Base-by-base conservation (phyloP, 768 basidiomycete species). In the Dendrothele bispora region DNA sequence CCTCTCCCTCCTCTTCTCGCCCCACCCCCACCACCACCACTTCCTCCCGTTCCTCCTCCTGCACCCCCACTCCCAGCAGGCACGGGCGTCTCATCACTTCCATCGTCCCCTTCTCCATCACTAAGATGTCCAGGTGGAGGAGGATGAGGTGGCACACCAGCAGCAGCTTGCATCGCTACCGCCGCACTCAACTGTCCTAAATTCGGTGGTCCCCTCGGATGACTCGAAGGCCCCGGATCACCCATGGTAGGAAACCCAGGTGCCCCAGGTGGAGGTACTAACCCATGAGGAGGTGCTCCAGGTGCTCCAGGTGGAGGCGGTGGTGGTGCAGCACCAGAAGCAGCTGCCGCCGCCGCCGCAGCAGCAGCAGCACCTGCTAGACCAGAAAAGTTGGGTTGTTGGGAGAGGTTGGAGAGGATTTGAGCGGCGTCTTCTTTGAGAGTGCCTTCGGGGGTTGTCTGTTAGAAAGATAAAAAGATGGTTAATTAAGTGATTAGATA, bases 221-320 rank as follows among this genome's bases (percentile, higher is more conserved):
- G 85, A 1, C 83, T 83, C 3, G 84, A 86, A n/a, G 84, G 83
- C 7, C 85, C 84, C 2, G 84, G 82, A 50, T 87, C 84, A 28
- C 77, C 77, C 39, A 84, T 75, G 17, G 75, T 75, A 15, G 81
- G 74, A 25, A 80, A 58, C 1, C 73, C 77, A 53, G 38, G 21
- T 26, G 30, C 37, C 18, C 27, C 14, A 28, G 32, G 2, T 39
- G 49, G 12, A 25, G 43, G 11, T n/a, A n/a, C n/a, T n/a, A 44
- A 35, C 74, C 74, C 3, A 55, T 51, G 22, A 60, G 44, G n/a
- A 43, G 54, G 29, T 51, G 55, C 28, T 50, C 32, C 5, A 45
- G 32, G 32, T 66, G 61, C n/a, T 59, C 63, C n/a, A n/a, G n/a
- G n/a, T n/a, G n/a, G n/a, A n/a, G n/a, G n/a, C n/a, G n/a, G 14